Conservation (phyloP, 805 yeast genomes). For the Kluyveromyces aestuarii region DNA sequence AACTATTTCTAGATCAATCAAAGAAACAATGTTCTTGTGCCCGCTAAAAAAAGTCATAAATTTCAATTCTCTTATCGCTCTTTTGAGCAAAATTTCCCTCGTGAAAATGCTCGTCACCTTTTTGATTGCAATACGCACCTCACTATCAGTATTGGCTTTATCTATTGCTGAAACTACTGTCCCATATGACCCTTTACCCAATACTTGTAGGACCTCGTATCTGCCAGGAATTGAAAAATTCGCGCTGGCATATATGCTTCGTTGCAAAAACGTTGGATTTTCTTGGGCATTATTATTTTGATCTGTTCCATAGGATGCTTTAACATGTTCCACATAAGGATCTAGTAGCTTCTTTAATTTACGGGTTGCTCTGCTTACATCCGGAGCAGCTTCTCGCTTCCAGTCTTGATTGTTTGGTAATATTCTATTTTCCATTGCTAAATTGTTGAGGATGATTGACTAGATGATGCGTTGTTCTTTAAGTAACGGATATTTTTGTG, state of each 20-base stretch:
- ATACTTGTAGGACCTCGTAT: conserved; percentile 45
- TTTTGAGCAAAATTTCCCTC: conserved; percentile 55
- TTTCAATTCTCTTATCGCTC: conserved; percentile 79
- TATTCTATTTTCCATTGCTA: not conserved
- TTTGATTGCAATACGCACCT: conserved; percentile 59
- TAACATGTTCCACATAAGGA: conserved; percentile 3
- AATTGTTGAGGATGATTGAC: not conserved
- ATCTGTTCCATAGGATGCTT: conserved; percentile 13
- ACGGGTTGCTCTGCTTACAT: not conserved
- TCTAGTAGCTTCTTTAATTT: conserved; percentile 1
- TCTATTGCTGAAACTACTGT: conserved; percentile 65
- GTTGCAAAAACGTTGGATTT: not conserved
- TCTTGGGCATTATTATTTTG: conserved; percentile 14
- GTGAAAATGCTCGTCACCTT: conserved; percentile 65
- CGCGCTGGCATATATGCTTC: conserved; percentile 39
- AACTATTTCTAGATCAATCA: conserved; percentile 69
- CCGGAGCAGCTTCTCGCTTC: not conserved
- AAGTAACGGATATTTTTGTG: not conserved
- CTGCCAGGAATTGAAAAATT: conserved; percentile 55
- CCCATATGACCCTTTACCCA: conserved; percentile 86
- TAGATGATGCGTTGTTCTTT: not conserved
- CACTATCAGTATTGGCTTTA: conserved; percentile 16
- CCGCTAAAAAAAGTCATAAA: conserved; percentile 79
- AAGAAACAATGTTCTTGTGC: conserved; percentile 68
- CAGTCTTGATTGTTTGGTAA: not conserved